Base-by-base conservation (phyloP, 371 early-diverging fungal genomes). In the Apophysomyces elegans region DNA sequence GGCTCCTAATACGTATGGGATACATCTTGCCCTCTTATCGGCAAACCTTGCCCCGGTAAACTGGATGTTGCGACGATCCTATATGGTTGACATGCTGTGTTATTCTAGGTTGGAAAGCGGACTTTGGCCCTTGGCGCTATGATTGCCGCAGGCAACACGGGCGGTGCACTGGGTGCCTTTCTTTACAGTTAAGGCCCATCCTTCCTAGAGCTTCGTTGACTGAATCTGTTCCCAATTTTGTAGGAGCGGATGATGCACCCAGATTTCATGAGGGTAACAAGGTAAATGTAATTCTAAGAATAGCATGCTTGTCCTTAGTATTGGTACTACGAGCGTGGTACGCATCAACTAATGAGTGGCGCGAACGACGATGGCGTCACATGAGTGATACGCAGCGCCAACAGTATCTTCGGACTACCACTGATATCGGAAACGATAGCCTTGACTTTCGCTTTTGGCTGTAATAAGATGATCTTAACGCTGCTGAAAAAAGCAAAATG, bases 11-110 rank as follows among this genome's bases (percentile, higher is more conserved):
- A 82, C 79, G 78, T 84, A 84, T 58, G 79, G 82, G 1, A 76
- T 85, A 58, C 70, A 85, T 0, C 75, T 80, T 9, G 79, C 81
- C 4, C 82, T 79, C 77, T 75, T 81, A 62, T 72, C 81, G 21
- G 70, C 72, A 12, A 84, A 84, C 62, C 64, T 79, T 5, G 80
- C 84, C 5, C 82, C 82, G 3, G 72, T 50, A 50, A 7, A 11
- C 5, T 8, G 11, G 21, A 50, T 1, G 32, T 26, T 26, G 32
- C 32, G 32, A 26, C 32, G 32, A 26, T 26, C 32, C 32, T 1
- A 26, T 26, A 3, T 26, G 2, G 32, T 2, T 26, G 18, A 14
- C 18, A 47, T 47, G 47, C 47, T 1, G 47, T 7, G 18, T 11
- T 50, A 50, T 18, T 21, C 5, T 50, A 50, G 54, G 54, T 73